phyloP scores from a whole-genome alignment of 2,329 filamentous ascomycete species.

The Colletotrichum brevisporum region DNA sequence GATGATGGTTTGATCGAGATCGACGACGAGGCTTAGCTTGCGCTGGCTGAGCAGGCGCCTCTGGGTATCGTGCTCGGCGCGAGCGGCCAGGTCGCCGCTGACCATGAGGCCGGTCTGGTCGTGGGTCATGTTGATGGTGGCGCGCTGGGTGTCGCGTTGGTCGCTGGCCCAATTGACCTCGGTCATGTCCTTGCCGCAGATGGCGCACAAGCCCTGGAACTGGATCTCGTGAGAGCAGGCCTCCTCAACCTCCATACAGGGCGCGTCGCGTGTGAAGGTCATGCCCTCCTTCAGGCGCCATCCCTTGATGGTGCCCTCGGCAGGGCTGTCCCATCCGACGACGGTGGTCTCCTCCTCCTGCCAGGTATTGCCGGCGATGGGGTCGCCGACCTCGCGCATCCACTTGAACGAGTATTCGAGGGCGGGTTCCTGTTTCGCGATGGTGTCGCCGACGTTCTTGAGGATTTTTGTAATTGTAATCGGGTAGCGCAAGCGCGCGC shows the following conservation, averaged over 20 bases:
- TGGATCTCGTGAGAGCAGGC: conserved; percentile 92
- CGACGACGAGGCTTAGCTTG: conserved; percentile 94
- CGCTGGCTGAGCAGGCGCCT: conserved; percentile 82
- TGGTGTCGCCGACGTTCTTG: conserved; percentile 79
- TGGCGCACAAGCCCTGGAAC: conserved; percentile 89
- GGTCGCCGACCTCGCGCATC: conserved; percentile 81
- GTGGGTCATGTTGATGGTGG: conserved; percentile 95
- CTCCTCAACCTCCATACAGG: conserved; percentile 85
- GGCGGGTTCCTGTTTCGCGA: conserved; percentile 82
- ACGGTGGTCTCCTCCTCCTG: conserved; percentile 78
- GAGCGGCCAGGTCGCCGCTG: conserved; percentile 83
- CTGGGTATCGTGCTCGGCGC: conserved; percentile 89
- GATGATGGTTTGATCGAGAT: conserved; percentile 98
- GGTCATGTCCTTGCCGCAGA: conserved; percentile 97
- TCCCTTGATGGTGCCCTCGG: conserved; percentile 82
- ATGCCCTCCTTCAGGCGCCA: conserved; percentile 83
- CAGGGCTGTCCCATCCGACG: conserved; percentile 85
- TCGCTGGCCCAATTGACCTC: conserved; percentile 88
- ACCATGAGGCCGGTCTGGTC: conserved; percentile 90
- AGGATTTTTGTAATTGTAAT: conserved; percentile 91
- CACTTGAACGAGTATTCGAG: conserved; percentile 91
- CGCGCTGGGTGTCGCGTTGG: conserved; percentile 83
- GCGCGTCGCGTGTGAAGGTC: conserved; percentile 70
- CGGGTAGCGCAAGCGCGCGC: conserved; percentile 85
- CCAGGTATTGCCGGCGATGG: conserved; percentile 70